These are phyloP conservation scores for Macrocybe gigantea DNA, from an alignment of 768 basidiomycete genomes.

Conservation along the genomic window DNA sequence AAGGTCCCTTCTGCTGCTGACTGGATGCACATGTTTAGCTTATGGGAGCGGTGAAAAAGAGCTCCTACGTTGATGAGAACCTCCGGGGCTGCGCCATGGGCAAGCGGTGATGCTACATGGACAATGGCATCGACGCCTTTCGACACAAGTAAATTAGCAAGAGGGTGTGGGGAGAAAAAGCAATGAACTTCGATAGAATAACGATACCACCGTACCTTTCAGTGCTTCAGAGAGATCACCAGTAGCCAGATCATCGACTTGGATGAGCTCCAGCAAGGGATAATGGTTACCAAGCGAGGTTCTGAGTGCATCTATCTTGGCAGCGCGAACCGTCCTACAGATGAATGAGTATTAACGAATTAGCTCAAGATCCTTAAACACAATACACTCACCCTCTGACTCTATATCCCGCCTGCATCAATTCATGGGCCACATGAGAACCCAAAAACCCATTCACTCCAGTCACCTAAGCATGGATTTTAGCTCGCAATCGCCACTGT, in stretches of 20 bases:
- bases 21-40: conserved; percentile 1
- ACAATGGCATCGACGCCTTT: conserved; percentile 34
- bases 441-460: conserved; percentile 35
- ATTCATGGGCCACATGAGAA: conserved; percentile 27
- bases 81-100: conserved; percentile 12
- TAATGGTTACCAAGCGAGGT: conserved; percentile 12
- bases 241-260: conserved; percentile 13
- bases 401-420: conserved; percentile 30
- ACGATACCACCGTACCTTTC: conserved; percentile 11
- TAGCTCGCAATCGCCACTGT: too few species aligned
- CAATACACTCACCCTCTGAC: conserved; percentile 28
- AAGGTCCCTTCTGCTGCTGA: conserved; percentile 21
- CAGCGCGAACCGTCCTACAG: conserved; percentile 25
- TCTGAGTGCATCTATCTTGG: conserved; percentile 16
- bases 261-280: conserved; percentile 22
- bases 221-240: conserved; percentile 11
- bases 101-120: conserved; percentile 27
- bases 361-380: background rate
- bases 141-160: background rate
- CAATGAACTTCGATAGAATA: too few species aligned
- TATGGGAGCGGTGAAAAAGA: background rate
- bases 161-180: too few species aligned
- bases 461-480: conserved; percentile 24
- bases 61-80: conserved; percentile 14
- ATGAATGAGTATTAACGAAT: background rate